These are phyloP conservation scores for Phytophthora sp. DNA, from an alignment of 352 stramenopile species.

Conservation along the genomic window DNA sequence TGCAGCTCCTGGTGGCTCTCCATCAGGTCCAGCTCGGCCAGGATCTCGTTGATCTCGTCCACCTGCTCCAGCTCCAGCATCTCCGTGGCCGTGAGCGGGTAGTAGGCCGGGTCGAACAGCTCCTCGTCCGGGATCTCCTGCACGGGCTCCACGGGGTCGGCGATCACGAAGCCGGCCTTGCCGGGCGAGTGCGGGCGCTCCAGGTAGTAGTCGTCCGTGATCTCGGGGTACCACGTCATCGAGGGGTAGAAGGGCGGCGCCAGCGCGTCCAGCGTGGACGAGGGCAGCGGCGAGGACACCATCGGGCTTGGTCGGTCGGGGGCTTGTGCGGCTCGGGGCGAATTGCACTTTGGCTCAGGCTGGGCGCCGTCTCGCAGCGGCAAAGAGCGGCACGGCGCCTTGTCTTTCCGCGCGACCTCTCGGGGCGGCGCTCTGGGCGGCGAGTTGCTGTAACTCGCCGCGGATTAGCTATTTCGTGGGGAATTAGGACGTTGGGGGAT, in stretches of 20 bases:
- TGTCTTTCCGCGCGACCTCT: slow-evolving; percentile 21
- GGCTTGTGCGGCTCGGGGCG: slow-evolving; percentile 16
- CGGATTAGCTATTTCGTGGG: not conserved
- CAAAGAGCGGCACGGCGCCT: slow-evolving; percentile 12
- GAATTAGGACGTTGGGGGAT: not conserved
- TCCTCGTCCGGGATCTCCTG: slow-evolving; percentile 78
- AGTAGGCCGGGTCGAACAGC: slow-evolving; percentile 72
- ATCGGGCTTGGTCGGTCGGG: slow-evolving; percentile 13
- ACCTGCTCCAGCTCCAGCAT: slow-evolving; percentile 77
- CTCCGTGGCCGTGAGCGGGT: slow-evolving; percentile 64
- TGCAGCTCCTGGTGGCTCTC: slow-evolving; percentile 79
- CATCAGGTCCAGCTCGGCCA: slow-evolving; percentile 81
- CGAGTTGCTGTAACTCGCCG: not conserved
- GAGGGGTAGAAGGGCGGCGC: slow-evolving; percentile 68
- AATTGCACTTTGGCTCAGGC: slow-evolving; percentile 30
- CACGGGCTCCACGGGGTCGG: slow-evolving; percentile 50
- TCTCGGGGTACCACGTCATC: slow-evolving; percentile 55
- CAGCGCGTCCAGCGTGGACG: slow-evolving; percentile 56
- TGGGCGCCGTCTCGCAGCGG: slow-evolving; percentile 9
- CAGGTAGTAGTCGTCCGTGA: slow-evolving; percentile 74
- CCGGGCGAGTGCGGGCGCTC: slow-evolving; percentile 64
- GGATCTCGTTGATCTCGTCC: slow-evolving; percentile 80
- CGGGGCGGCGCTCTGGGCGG: not conserved
- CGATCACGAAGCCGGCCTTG: slow-evolving; percentile 70
- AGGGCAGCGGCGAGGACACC: slow-evolving; percentile 43